These are phyloP conservation scores for Coniella vitis DNA, from an alignment of 2,329 filamentous ascomycete species.

Conservation along the genomic window DNA sequence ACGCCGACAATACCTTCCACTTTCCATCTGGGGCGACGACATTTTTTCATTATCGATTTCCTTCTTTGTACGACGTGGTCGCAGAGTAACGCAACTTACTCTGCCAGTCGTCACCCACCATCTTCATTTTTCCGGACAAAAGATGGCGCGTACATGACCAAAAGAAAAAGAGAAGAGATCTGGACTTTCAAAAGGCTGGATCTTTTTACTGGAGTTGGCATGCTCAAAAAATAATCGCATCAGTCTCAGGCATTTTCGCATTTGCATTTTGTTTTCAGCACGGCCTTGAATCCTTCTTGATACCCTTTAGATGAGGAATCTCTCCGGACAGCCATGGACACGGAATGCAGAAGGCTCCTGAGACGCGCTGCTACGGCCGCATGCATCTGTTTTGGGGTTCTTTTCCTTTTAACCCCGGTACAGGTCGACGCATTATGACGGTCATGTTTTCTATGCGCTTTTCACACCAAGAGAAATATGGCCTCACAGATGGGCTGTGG, in stretches of 20 bases:
- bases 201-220: slow-evolving; percentile 26
- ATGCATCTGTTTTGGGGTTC: slow-evolving; percentile 21
- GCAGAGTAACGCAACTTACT: slow-evolving; percentile 34
- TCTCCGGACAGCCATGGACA: slow-evolving; percentile 22
- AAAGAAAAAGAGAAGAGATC: slow-evolving; percentile 20
- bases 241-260: slow-evolving; percentile 30
- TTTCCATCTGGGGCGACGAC: neutral
- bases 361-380: slow-evolving; percentile 24
- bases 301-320: slow-evolving; percentile 32
- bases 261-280: slow-evolving; percentile 29
- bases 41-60: slow-evolving; percentile 18
- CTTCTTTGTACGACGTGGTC: slow-evolving; percentile 18
- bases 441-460: slow-evolving; percentile 35
- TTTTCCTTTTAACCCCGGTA: slow-evolving; percentile 23
- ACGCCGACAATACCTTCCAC: slow-evolving; percentile 9
- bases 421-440: slow-evolving; percentile 30
- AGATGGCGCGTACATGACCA: slow-evolving; percentile 32
- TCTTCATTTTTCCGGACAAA: slow-evolving; percentile 24
- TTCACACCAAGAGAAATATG: slow-evolving; percentile 29
- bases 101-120: slow-evolving; percentile 15
- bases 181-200: slow-evolving; percentile 17
- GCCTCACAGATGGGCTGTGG: slow-evolving; percentile 32
- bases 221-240: slow-evolving; percentile 28
- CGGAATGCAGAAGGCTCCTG: slow-evolving; percentile 23
- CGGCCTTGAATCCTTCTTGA: slow-evolving; percentile 29